Percentiles rank a stretch among this genome's conserved stretches.
These are phyloP conservation scores for sunflower (Helianthus annuus) DNA, from an alignment of 129 eudicot genomes.

Conservation along the genomic window HanXRQr2.0-SUNRISE NC_035436.2:91725895-91726394, in stretches of 20 bases:
- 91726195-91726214: background rate
- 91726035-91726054: background rate
- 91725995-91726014: background rate
- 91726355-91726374: too few relatives aligned
- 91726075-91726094: constrained; percentile 14
- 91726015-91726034: background rate
- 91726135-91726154: background rate
- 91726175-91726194: background rate
- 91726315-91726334: too few relatives aligned
- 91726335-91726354: too few relatives aligned
- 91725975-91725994: background rate
- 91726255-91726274: background rate
- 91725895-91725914: background rate
- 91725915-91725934: background rate
- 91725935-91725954: background rate
- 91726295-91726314: background rate
- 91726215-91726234: background rate
- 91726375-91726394: too few relatives aligned
- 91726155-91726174: background rate
- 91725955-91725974: background rate
- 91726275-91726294: background rate
- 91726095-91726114: background rate
- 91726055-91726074: background rate
- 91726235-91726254: constrained; percentile 8
- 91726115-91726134: background rate